Evolutionary conservation across 208 protist species (phyloP).

Genomic region (Phytomonas sp.): DNA sequence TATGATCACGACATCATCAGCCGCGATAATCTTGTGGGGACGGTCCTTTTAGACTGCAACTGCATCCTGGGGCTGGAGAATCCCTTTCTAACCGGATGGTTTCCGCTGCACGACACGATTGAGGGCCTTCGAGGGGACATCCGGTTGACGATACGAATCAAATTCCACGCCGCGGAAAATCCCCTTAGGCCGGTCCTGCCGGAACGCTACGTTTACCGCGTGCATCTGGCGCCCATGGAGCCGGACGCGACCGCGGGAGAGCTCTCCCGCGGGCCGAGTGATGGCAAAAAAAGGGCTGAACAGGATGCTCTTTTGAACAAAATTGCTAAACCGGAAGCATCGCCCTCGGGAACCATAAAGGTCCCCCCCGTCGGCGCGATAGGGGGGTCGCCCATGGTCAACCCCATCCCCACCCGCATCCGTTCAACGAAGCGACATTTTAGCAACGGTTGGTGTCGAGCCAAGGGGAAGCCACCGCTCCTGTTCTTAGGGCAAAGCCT

Average conservation of each 20-base stretch:
- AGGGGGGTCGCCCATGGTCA: not conserved
- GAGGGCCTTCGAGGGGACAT: slow-evolving; percentile 79
- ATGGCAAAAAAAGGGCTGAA: not conserved
- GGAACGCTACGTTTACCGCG: slow-evolving; percentile 38
- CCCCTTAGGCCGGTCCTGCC: slow-evolving; percentile 71
- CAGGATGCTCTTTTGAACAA: not conserved
- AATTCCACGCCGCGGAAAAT: slow-evolving; percentile 86
- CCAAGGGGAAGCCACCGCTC: not conserved
- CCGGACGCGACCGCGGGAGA: not conserved
- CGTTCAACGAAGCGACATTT: not conserved
- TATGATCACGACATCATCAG: slow-evolving; percentile 95
- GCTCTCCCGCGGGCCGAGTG: not conserved
- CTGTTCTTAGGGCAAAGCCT: not conserved
- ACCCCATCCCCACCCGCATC: not conserved
- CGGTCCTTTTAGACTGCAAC: slow-evolving; percentile 91
- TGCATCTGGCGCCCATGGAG: slow-evolving; percentile 5
- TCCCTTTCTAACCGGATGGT: slow-evolving; percentile 80
- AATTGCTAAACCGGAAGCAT: not conserved
- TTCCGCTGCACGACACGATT: slow-evolving; percentile 84
- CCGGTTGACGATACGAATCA: slow-evolving; percentile 80
- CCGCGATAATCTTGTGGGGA: slow-evolving; percentile 92
- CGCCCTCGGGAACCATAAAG: not conserved
- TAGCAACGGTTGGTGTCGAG: not conserved
- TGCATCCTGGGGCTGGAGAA: slow-evolving; percentile 67
- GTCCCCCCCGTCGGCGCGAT: slow-evolving; percentile 14